A percentile compares a stretch with the other conserved stretches of the same genome.
phyloP scores from a whole-genome alignment of 2,329 filamentous ascomycete species.

The Paecilomyces formosus region DNA sequence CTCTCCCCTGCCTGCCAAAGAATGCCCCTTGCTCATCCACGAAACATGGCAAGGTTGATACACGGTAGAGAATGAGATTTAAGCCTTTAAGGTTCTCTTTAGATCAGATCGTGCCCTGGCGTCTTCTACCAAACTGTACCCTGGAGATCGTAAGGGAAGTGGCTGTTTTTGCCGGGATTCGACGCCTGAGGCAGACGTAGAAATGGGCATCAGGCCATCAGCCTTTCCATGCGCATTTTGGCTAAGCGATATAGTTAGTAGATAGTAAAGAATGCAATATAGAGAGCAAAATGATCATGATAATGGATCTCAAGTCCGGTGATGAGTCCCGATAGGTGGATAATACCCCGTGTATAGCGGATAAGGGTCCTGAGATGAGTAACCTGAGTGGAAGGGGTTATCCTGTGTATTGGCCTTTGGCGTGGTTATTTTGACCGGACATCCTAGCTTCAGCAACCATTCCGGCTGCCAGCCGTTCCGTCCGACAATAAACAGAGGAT shows the following conservation, averaged over 20 bases:
- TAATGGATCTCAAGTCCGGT: neutral
- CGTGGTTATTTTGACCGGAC: neutral
- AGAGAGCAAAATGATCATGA: neutral
- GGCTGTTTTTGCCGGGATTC: neutral
- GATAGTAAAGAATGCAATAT: neutral
- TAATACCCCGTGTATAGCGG: neutral
- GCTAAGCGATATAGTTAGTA: neutral
- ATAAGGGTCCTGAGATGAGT: neutral
- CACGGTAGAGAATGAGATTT: neutral
- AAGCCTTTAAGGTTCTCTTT: neutral
- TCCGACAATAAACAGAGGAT: neutral
- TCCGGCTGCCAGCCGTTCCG: neutral
- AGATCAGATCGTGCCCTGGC: neutral
- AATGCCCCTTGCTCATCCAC: neutral
- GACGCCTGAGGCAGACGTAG: neutral
- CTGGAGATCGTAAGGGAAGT: neutral
- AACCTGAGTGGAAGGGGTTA: neutral
- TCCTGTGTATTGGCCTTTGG: neutral
- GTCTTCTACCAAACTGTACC: neutral
- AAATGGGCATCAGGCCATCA: neutral
- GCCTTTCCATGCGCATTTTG: neutral
- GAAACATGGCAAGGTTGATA: neutral
- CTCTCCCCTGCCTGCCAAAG: neutral
- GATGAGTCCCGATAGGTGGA: neutral
- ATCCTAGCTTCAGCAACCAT: neutral